Base-by-base conservation (phyloP, 2,329 filamentous ascomycete species). In the Fusarium sp. region DNA sequence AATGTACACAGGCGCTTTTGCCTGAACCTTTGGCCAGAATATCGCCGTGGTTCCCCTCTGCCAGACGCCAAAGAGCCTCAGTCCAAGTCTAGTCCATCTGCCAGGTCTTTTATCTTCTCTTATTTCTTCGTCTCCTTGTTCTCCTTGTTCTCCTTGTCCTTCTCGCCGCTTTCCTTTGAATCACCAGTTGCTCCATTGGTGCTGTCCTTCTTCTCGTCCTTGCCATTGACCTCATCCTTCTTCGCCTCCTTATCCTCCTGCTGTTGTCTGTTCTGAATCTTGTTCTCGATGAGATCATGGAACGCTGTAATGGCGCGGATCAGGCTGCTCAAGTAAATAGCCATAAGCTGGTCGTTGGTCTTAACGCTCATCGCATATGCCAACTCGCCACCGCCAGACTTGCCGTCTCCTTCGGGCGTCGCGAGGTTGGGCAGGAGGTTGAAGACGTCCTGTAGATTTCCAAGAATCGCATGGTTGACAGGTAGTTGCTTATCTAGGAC, bases 271-370 rank as follows among this genome's bases (percentile, higher is more conserved):
- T 99, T 99, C 84, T 98, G 95, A 72, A 98, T 97, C 87, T 99
- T 99, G 85, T 99, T 99, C 84, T 99, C 96, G 71, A 99, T 99
- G 72, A 99, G 83, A 78, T 99, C 96, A 80, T 99, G 96, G 90
- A 98, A 99, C 9, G 96, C 96, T 14, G 96, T 98, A 77, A 99
- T 99, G 58, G 96, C 96, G 65, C 96, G 88, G 81, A 99, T 98
- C 83, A 75, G 83, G 83, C 93, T 97, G 82, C 93, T 97, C 55
- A 99, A 86, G 81, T 99, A 99, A 79, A 99, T 98, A 52, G 94
- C 90, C 92, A 99, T 97, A 70, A 99, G 88, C 83, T 99, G 96
- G 79, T 99, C 96, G 77, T 99, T 99, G 61, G 95, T 98, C 88
- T 99, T 99, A 83, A 97, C 89, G 82, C 93, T 97, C 94, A 99